Conservation (phyloP, 2,329 filamentous ascomycete genomes). For the Trichoderma aggressivum region DNA sequence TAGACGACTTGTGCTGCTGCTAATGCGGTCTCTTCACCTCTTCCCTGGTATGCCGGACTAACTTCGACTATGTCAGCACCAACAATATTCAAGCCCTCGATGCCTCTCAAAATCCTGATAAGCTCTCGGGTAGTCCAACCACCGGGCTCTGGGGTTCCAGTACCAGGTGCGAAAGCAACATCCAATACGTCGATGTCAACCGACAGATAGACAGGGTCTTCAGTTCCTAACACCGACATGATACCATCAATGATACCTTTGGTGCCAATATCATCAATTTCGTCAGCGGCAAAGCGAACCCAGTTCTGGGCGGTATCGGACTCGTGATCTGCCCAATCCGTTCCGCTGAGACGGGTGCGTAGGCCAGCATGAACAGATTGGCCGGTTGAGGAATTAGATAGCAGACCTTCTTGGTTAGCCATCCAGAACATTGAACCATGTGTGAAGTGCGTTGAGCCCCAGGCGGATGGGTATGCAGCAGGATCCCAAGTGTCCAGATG, state of each 20-base stretch:
- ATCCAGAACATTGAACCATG: slow-evolving; percentile 93
- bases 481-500: slow-evolving; percentile 88
- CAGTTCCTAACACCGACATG: slow-evolving; percentile 67
- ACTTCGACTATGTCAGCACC: slow-evolving; percentile 88
- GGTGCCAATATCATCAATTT: slow-evolving; percentile 79
- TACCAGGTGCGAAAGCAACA: slow-evolving; percentile 64
- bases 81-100: slow-evolving; percentile 80
- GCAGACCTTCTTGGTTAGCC: slow-evolving; percentile 74
- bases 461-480: slow-evolving; percentile 57
- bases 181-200: slow-evolving; percentile 84
- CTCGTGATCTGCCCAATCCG: slow-evolving; percentile 64
- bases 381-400: slow-evolving; percentile 67
- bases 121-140: slow-evolving; percentile 90
- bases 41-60: slow-evolving; percentile 72
- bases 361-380: slow-evolving; percentile 77
- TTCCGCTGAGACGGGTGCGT: slow-evolving; percentile 69
- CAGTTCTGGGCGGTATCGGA: slow-evolving; percentile 75
- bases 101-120: slow-evolving; percentile 75
- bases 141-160: slow-evolving; percentile 84
- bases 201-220: slow-evolving; percentile 76
- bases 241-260: slow-evolving; percentile 69
- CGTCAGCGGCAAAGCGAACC: slow-evolving; percentile 73
- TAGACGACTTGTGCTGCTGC: slow-evolving; percentile 81
- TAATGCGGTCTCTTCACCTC: slow-evolving; percentile 75
- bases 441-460: slow-evolving; percentile 65